phyloP scores from a whole-genome alignment of 2,329 filamentous ascomycete genomes.

The Remersonia thermophila region DNA sequence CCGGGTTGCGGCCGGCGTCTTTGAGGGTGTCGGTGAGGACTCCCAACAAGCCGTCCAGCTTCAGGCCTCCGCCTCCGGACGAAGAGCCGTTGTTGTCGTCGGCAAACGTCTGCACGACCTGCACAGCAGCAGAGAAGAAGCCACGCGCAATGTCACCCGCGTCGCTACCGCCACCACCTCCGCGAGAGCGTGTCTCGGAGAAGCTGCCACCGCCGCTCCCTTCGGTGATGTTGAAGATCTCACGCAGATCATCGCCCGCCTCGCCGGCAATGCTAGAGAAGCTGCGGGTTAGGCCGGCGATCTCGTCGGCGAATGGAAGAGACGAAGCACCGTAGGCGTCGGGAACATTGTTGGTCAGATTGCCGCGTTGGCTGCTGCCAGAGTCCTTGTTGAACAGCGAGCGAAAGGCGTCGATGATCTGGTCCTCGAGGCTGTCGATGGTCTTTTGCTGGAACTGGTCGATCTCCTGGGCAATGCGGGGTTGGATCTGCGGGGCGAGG shows the following conservation, averaged over 20 bases:
- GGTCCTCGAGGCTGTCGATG: conserved; percentile 32
- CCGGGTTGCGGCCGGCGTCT: conserved; percentile 32
- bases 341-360: conserved; percentile 25
- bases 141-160: conserved; percentile 18
- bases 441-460: conserved; percentile 32
- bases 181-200: conserved; percentile 7
- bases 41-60: conserved; percentile 32
- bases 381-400: conserved; percentile 29
- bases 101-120: conserved; percentile 29
- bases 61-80: conserved; percentile 21
- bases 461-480: conserved; percentile 32
- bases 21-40: conserved; percentile 31
- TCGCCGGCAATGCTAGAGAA: conserved; percentile 29
- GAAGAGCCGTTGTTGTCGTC: conserved; percentile 22
- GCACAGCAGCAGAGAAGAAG: conserved; percentile 30
- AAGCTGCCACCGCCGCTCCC: conserved; percentile 11
- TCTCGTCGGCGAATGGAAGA: conserved; percentile 34
- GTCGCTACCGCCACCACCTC: conserved; percentile 14
- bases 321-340: conserved; percentile 30
- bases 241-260: conserved; percentile 29
- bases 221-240: conserved; percentile 33
- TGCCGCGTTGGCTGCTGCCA: conserved; percentile 12
- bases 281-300: conserved; percentile 28
- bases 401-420: conserved; percentile 32
- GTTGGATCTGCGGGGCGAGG: conserved; percentile 33